Percentiles rank a stretch among this genome's conserved stretches.
Conservation (phyloP, 305 asterid species). For the Lippia alba region DNA sequence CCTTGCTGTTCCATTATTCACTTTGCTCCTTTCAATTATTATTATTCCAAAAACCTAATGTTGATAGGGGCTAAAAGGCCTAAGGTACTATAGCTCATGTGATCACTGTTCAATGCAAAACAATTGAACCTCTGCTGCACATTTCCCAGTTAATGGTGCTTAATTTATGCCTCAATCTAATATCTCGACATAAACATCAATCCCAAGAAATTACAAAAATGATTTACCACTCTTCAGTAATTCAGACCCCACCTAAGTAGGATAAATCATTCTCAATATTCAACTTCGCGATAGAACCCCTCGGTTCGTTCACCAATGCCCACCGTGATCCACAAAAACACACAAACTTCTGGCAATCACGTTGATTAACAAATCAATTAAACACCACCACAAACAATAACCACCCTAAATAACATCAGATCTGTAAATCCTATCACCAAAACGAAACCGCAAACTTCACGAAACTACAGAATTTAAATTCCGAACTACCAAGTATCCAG, state of each 20-base stretch:
- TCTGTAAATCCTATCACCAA: constrained; percentile 26
- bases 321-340: constrained; percentile 19
- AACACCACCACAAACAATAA: constrained; percentile 16
- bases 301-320: neutral
- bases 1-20: neutral
- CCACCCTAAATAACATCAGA: constrained; percentile 27
- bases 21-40: neutral
- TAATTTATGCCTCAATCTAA: neutral
- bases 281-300: constrained; percentile 9
- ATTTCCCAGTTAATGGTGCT: neutral
- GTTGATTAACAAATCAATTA: constrained; percentile 4
- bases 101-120: neutral
- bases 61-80: neutral
- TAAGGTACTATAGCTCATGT: neutral
- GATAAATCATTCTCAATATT: neutral
- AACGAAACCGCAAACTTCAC: neutral
- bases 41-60: neutral
- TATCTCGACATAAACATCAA: neutral
- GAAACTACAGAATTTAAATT: neutral
- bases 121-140: neutral
- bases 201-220: neutral
- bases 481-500: neutral
- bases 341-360: neutral
- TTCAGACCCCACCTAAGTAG: neutral
- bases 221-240: constrained; percentile 1